Conservation (phyloP, 164 flowering plant species). For the Vitis rotundifolia region DNA sequence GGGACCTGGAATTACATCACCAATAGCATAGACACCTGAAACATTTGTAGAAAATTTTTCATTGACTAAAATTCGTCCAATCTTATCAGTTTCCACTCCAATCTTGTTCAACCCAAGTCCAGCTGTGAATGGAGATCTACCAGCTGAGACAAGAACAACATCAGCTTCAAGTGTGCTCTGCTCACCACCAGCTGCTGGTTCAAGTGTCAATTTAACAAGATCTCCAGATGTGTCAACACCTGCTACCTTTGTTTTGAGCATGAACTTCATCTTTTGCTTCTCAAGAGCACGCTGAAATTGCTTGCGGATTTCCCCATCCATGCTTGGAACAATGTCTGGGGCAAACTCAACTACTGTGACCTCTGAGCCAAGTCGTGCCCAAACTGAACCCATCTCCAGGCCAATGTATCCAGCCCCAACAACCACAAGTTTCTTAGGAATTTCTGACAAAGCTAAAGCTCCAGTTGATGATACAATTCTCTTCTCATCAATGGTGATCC, state of each 20-base stretch:
- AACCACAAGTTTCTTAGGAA: constrained; percentile 87
- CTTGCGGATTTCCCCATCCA: constrained; percentile 83
- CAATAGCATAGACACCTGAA: constrained; percentile 76
- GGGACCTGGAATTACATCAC: constrained; percentile 93
- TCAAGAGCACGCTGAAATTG: constrained; percentile 84
- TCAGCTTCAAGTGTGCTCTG: constrained; percentile 81
- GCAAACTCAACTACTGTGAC: constrained; percentile 90
- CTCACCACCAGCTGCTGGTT: constrained; percentile 87
- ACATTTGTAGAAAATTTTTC: constrained; percentile 63
- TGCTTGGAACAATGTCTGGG: constrained; percentile 78
- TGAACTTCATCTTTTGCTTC: constrained; percentile 88
- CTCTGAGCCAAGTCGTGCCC: constrained; percentile 88
- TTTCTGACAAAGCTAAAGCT: constrained; percentile 67
- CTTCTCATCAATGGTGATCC: constrained; percentile 83
- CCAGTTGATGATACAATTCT: constrained; percentile 93
- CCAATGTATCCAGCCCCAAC: constrained; percentile 95
- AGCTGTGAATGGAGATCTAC: constrained; percentile 71
- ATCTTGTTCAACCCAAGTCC: constrained; percentile 78
- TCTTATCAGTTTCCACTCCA: constrained; percentile 83
- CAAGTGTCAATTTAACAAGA: constrained; percentile 72
- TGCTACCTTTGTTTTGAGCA: constrained; percentile 87
- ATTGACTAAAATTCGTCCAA: constrained; percentile 68
- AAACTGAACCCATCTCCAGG: constrained; percentile 92
- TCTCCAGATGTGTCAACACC: constrained; percentile 67
- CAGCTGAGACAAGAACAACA: constrained; percentile 90